Percentiles rank a stretch among this genome's conserved stretches.
phyloP scores from a whole-genome alignment of 192 early-diverging fungal species.

The Allomyces arbusculus region DNA sequence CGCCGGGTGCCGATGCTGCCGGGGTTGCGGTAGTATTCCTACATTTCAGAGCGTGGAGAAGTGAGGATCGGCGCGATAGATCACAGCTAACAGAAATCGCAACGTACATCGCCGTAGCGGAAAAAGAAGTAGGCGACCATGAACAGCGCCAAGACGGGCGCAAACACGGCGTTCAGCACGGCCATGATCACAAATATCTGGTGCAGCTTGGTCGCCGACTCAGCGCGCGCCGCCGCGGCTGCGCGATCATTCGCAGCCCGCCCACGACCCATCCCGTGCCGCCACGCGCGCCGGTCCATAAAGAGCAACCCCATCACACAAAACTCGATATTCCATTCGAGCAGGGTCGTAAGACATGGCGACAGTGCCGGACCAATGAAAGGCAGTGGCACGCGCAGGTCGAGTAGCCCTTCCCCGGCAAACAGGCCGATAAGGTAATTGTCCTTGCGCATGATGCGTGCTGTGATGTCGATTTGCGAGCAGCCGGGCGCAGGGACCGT shows the following conservation, averaged over 20 bases:
- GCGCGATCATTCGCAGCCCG: no score
- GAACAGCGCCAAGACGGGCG: constrained; percentile 71
- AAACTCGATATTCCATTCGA: constrained; percentile 81
- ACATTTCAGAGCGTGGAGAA: constrained; percentile 5
- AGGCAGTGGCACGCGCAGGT: constrained; percentile 48
- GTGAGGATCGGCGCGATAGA: background rate
- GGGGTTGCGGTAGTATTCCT: constrained; percentile 67
- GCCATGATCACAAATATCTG: constrained; percentile 76
- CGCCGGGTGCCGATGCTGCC: constrained; percentile 52
- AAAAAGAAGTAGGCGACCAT: constrained; percentile 71
- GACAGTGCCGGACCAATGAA: constrained; percentile 10
- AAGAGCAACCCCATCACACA: constrained; percentile 66
- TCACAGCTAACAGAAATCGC: background rate
- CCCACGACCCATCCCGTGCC: no score
- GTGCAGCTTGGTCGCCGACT: constrained; percentile 12
- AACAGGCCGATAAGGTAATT: constrained; percentile 93
- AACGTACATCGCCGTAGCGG: constrained; percentile 72
- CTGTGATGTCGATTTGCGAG: constrained; percentile 44
- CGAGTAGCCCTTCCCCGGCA: constrained; percentile 63
- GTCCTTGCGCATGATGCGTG: constrained; percentile 89
- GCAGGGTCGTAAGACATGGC: constrained; percentile 47
- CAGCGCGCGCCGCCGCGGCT: no score
- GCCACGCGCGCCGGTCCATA: background rate
- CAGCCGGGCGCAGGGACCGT: background rate
- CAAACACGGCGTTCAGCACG: constrained; percentile 56